Evolutionary conservation across 257 asterid genomes (phyloP), one percentile per base, ranked within the genome.

Genomic region (Lycium ferocissimum): DNA sequence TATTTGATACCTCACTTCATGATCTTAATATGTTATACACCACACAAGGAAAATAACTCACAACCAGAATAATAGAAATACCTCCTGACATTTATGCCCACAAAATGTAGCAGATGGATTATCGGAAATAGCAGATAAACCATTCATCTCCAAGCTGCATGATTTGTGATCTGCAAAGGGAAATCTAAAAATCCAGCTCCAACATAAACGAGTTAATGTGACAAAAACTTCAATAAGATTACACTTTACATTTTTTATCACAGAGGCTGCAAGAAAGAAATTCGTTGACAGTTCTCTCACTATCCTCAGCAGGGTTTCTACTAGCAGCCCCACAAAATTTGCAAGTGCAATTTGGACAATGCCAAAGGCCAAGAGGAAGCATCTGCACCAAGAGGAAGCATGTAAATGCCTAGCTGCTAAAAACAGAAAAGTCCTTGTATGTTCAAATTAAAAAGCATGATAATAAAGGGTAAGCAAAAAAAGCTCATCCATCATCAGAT

Each of bases 341-440:
- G 93, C 98, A 95, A 3, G 86, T 85, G 90, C 98, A 95, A 85
- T 90, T 94, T 82, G 95, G 97, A 88, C 98, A 95, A 87, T 95
- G 98, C 98, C 98, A 95, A 93, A 93, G 97, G 85, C 98, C 98
- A 18, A 84, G 84, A 62, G 98, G 98, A 89, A 93, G 95, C 84
- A 86, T 90, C 98, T 95, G 93, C 90, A 90, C 63, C 38, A 59
- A 85, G 84, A 86, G 54, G 57, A 86, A 85, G 51, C 47, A 58
- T 62, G 45, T 49, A 78, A 85, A 49, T 22, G 61, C 22, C 62
- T 26, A 20, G 62, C 62, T 49, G 22, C 81, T 49, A 75, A 12
- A 58, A 58, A 58, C 26, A 12, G 62, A 22, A 75, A 75, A 13
- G 20, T 47, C 43, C 38, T 49, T 49, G 22, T 22, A 75, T 43